Base-by-base conservation (phyloP, 1,284 basidiomycete species). In the Tilletia indica region DNA sequence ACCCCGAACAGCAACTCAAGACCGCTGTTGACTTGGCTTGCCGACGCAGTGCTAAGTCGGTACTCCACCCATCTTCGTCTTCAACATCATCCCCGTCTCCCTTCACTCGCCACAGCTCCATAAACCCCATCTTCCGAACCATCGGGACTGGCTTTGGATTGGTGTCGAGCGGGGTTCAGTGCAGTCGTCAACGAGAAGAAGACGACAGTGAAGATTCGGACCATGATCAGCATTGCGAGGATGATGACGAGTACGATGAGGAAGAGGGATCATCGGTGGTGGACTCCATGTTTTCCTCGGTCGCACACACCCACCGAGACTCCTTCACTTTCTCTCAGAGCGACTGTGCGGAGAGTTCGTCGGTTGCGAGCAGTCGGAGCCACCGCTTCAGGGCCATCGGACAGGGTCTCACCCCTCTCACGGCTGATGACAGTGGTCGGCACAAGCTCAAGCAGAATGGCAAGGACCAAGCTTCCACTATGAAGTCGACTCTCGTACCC, bases 1-100 rank as follows among this genome's bases (percentile, higher is more conserved):
- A 81, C 49, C 78, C 78, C 25, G 78, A 81, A 36, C 73, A 72
- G 47, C 79, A 81, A 72, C 77, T 81, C 8, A 19, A 25, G 19
- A 25, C 51, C 11, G 79, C 77, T 12, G 73, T 74, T 2, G 78
- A 74, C 36, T 76, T 78, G 71, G 71, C 73, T 68, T 71, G 73
- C 16, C 51, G 51, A 19, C 51, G 8, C 51, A 54, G 16, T 19
- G 6, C 12, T 4, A 54, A 54, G 51, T 54, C 51, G 51, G 51
- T 25, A 48, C 47, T n/a, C 16, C 12, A 54, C 6, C 51, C 51
- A 54, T n/a, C 21, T 6, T 2, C 51, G 8, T 6, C 19, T 2
- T 54, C 51, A 8, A 54, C 51, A 16, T 54, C 51, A 6, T 54
- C 51, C n/a, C 16, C 51, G 6, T 54, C 51, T 8, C 51, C 42